Percentiles rank a stretch among this genome's conserved stretches.
Conservation (phyloP, 2,329 filamentous ascomycete genomes). For the Ophiostoma quercus region DNA sequence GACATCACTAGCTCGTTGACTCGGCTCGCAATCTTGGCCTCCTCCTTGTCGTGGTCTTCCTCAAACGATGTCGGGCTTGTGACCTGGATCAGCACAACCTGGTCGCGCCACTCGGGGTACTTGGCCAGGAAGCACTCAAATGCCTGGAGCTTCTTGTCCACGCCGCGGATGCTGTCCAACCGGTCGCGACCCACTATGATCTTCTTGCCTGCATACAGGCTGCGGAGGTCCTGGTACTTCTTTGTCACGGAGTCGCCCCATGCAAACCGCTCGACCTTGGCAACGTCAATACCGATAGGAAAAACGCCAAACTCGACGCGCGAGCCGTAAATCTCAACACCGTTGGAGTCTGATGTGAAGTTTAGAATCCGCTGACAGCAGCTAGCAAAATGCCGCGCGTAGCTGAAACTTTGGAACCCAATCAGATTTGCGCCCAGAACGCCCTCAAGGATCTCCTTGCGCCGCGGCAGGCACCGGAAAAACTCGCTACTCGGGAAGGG, state of each 20-base stretch:
- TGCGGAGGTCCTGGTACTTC: conserved; percentile 66
- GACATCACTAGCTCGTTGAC: conserved; percentile 86
- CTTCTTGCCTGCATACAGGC: conserved; percentile 82
- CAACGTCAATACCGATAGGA: conserved; percentile 90
- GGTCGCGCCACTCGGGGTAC: conserved; percentile 86
- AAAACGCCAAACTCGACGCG: conserved; percentile 90
- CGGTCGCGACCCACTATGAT: conserved; percentile 92
- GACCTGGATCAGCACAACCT: conserved; percentile 90
- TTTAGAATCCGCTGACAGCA: conserved; percentile 87
- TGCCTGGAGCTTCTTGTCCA: conserved; percentile 91
- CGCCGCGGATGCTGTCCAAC: conserved; percentile 86
- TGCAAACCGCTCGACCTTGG: conserved; percentile 67
- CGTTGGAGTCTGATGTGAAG: conserved; percentile 79
- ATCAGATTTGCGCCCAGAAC: conserved; percentile 88
- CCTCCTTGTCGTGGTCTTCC: conserved; percentile 68
- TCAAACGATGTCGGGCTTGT: conserved; percentile 81
- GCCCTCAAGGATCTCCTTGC: conserved; percentile 86
- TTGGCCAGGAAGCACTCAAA: conserved; percentile 88
- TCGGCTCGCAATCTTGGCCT: conserved; percentile 77
- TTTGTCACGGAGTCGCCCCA: conserved; percentile 66
- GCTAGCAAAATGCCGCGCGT: conserved; percentile 88
- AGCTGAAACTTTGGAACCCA: conserved; percentile 93
- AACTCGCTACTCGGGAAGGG: conserved; percentile 97
- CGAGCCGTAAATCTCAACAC: conserved; percentile 82
- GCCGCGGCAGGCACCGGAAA: conserved; percentile 76